phyloP scores from a whole-genome alignment of 106 monocot genomes.

The Chionographis japonica region DNA sequence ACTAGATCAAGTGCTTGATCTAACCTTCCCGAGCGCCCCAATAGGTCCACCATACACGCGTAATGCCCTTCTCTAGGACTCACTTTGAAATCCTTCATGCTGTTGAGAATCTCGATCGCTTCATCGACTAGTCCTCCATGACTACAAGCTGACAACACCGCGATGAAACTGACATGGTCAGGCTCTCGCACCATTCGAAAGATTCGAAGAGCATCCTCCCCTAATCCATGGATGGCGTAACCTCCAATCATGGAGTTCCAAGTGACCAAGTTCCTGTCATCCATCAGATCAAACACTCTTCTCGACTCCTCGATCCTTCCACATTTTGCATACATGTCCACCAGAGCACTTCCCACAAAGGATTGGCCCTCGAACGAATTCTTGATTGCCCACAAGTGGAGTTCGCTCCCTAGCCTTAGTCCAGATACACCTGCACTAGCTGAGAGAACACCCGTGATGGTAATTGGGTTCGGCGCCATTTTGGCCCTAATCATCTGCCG shows the following conservation, averaged over 20 bases:
- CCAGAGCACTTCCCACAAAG: conserved; percentile 55
- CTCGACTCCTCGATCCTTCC: conserved; percentile 36
- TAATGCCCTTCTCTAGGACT: conserved; percentile 43
- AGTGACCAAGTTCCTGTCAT: conserved; percentile 46
- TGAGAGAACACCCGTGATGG: conserved; percentile 46
- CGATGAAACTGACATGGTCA: conserved; percentile 61
- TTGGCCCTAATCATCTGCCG: conserved; percentile 32
- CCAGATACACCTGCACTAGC: conserved; percentile 37
- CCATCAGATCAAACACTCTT: conserved; percentile 43
- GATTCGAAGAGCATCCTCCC: conserved; percentile 35
- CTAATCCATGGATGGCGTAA: conserved; percentile 49
- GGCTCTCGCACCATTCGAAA: conserved; percentile 36
- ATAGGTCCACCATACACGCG: conserved; percentile 49
- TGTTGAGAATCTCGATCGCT: conserved; percentile 44
- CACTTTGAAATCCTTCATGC: conserved; percentile 30
- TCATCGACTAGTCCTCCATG: conserved; percentile 55
- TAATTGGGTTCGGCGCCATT: conserved; percentile 41
- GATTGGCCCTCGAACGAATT: conserved; percentile 32
- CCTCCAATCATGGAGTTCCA: conserved; percentile 65
- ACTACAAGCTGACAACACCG: conserved; percentile 56
- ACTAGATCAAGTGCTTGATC: conserved; percentile 39
- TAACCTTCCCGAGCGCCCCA: conserved; percentile 47
- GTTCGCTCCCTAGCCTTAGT: conserved; percentile 46
- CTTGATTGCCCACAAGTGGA: conserved; percentile 57
- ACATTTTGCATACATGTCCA: conserved; percentile 74